Evolutionary conservation across 768 basidiomycete species (phyloP).

Genomic region (Multifurca ochricompacta): DNA sequence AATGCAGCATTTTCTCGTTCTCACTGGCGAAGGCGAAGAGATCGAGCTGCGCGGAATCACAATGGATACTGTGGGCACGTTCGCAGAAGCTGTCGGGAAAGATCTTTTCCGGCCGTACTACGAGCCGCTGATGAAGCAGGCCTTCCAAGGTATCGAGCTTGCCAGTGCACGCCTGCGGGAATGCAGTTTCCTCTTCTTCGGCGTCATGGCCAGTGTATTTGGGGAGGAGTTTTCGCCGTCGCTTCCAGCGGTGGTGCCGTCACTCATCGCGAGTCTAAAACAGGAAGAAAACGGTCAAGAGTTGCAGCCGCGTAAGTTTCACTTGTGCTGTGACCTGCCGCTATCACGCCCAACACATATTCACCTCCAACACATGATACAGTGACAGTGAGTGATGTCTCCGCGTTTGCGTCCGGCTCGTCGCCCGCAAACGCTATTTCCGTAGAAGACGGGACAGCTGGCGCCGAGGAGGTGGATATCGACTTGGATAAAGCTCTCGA

Average conservation of each 20-base stretch:
- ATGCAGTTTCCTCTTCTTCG: slow-evolving; percentile 97
- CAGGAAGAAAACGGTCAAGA: slow-evolving; percentile 76
- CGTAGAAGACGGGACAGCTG: slow-evolving; percentile 50
- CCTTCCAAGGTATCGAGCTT: slow-evolving; percentile 83
- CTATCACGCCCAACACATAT: background rate
- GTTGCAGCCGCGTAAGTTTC: slow-evolving; percentile 23
- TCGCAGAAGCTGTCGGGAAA: slow-evolving; percentile 93
- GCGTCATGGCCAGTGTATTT: slow-evolving; percentile 96
- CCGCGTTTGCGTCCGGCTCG: slow-evolving; percentile 67
- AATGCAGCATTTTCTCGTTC: slow-evolving; percentile 80
- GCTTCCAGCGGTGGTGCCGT: slow-evolving; percentile 78
- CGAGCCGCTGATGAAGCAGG: slow-evolving; percentile 91
- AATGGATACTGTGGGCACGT: slow-evolving; percentile 98
- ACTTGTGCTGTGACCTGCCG: background rate
- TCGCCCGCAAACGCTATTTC: slow-evolving; percentile 65
- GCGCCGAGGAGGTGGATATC: slow-evolving; percentile 56
- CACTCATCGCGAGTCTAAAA: slow-evolving; percentile 72
- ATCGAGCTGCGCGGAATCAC: slow-evolving; percentile 92
- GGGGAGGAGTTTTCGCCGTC: slow-evolving; percentile 89
- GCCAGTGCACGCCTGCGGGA: slow-evolving; percentile 85
- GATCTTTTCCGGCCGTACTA: slow-evolving; percentile 95
- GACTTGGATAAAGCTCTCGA: slow-evolving; percentile 85
- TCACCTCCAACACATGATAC: background rate
- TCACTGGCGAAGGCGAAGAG: slow-evolving; percentile 86
- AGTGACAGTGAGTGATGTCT: slow-evolving; percentile 49